A percentile compares a stretch with the other conserved stretches of the same genome.
Conservation (phyloP, 139 green algal genomes). For the Pedinophyceae sp. region DNA sequence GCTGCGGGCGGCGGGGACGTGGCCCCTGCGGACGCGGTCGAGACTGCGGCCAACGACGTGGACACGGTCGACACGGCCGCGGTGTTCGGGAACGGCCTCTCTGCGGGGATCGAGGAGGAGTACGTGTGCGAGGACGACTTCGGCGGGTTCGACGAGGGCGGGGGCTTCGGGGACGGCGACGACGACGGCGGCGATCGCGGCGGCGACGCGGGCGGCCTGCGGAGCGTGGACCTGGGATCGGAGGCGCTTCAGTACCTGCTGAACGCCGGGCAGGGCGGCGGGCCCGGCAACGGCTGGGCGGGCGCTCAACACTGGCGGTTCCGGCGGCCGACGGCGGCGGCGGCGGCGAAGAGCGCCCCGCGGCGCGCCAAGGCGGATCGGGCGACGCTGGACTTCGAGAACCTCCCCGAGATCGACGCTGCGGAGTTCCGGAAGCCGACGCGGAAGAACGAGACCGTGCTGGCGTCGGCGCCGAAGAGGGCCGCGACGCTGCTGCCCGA, state of each 20-base stretch:
- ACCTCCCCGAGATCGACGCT: slow-evolving; percentile 19
- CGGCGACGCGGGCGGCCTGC: not conserved
- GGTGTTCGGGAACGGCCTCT: no score
- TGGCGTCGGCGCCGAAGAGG: slow-evolving; percentile 3
- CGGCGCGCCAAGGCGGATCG: slow-evolving; percentile 1
- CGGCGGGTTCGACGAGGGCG: no score
- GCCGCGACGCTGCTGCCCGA: slow-evolving; percentile 48
- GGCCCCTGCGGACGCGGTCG: no score
- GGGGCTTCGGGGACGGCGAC: not conserved
- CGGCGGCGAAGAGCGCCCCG: slow-evolving; percentile 1
- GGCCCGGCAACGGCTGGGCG: slow-evolving; percentile 23
- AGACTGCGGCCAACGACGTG: not conserved
- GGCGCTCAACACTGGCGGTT: slow-evolving; percentile 45
- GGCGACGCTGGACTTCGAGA: slow-evolving; percentile 50
- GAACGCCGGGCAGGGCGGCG: not conserved
- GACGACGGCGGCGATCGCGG: slow-evolving; percentile 2
- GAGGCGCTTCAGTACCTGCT: slow-evolving; percentile 23
- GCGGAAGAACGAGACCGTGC: slow-evolving; percentile 2
- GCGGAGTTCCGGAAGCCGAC: slow-evolving; percentile 12
- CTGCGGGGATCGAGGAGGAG: no score
- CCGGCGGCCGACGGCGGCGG: slow-evolving; percentile 6
- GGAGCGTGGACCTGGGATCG: slow-evolving; percentile 2
- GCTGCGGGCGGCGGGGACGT: no score
- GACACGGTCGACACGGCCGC: not conserved
- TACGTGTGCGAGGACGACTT: no score